These are phyloP conservation scores for Raffaelea ambrosiae DNA, from an alignment of 2,329 filamentous ascomycete species.

Conservation along the genomic window DNA sequence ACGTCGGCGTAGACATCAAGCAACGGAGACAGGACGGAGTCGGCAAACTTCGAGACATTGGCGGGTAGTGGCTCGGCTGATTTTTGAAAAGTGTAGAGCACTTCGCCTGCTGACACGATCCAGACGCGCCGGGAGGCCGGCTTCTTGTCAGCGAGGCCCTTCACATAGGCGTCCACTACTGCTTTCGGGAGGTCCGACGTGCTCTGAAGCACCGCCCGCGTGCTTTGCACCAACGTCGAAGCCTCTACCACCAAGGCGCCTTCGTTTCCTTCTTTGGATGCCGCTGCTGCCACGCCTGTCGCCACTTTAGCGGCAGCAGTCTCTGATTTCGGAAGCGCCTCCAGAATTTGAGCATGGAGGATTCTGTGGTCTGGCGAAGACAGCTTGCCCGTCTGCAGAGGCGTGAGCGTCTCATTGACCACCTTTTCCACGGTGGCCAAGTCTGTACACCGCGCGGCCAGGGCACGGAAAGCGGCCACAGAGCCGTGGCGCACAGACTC, in stretches of 20 bases:
- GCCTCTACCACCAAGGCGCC: conserved; percentile 69
- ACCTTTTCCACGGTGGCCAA: conserved; percentile 54
- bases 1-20: conserved; percentile 71
- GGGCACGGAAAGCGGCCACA: conserved; percentile 61
- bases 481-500: conserved; percentile 66
- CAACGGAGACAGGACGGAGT: conserved; percentile 45
- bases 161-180: conserved; percentile 62
- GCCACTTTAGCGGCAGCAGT: conserved; percentile 59
- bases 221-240: conserved; percentile 57
- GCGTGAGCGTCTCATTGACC: conserved; percentile 67
- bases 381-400: conserved; percentile 77
- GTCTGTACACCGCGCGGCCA: conserved; percentile 56
- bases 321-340: conserved; percentile 50
- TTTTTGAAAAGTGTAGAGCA: conserved; percentile 51
- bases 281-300: conserved; percentile 56
- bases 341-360: conserved; percentile 73
- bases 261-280: conserved; percentile 84
- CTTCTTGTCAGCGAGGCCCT: conserved; percentile 82
- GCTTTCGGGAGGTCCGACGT: conserved; percentile 55
- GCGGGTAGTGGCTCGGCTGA: conserved; percentile 37
- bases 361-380: conserved; percentile 77
- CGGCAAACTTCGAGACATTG: conserved; percentile 41
- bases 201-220: conserved; percentile 53
- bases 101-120: conserved; percentile 64
- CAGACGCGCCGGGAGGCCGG: conserved; percentile 68